A percentile compares a stretch with the other conserved stretches of the same genome.
Evolutionary conservation across 352 stramenopile genomes (phyloP).

Genomic region (Globisporangium polare): DNA sequence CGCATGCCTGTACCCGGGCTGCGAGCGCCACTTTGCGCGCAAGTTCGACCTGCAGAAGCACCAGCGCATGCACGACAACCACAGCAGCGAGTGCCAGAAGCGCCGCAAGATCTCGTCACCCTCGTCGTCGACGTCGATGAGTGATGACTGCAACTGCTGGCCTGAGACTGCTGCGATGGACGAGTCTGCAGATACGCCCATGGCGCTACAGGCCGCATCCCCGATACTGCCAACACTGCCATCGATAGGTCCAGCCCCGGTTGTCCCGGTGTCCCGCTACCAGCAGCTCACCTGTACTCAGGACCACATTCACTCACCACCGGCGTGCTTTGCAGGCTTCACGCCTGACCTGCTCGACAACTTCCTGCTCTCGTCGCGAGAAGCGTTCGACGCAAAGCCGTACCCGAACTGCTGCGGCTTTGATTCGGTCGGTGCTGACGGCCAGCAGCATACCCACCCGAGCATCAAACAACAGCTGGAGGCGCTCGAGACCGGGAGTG

Average conservation of each 20-base stretch:
- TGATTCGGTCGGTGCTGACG: neutral
- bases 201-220: neutral
- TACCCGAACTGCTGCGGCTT: slow-evolving; percentile 1
- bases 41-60: slow-evolving; percentile 78
- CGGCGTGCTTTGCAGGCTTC: slow-evolving; percentile 44
- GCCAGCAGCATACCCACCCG: neutral
- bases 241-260: neutral
- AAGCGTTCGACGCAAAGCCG: slow-evolving; percentile 23
- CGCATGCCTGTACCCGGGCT: slow-evolving; percentile 43
- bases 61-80: slow-evolving; percentile 43
- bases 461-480: slow-evolving; percentile 8
- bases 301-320: slow-evolving; percentile 53
- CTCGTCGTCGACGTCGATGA: neutral
- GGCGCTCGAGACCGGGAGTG: neutral
- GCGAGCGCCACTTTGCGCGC: slow-evolving; percentile 43
- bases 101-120: slow-evolving; percentile 25
- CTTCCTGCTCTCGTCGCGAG: slow-evolving; percentile 26
- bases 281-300: slow-evolving; percentile 57
- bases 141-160: slow-evolving; percentile 5
- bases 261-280: slow-evolving; percentile 16
- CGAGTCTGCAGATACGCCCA: neutral
- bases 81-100: slow-evolving; percentile 24
- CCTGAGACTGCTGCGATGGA: neutral
- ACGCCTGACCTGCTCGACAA: slow-evolving; percentile 40
- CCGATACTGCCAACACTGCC: neutral